These are phyloP conservation scores for Trametes cinnabarina DNA, from an alignment of 768 basidiomycete species.

Conservation along the genomic window DNA sequence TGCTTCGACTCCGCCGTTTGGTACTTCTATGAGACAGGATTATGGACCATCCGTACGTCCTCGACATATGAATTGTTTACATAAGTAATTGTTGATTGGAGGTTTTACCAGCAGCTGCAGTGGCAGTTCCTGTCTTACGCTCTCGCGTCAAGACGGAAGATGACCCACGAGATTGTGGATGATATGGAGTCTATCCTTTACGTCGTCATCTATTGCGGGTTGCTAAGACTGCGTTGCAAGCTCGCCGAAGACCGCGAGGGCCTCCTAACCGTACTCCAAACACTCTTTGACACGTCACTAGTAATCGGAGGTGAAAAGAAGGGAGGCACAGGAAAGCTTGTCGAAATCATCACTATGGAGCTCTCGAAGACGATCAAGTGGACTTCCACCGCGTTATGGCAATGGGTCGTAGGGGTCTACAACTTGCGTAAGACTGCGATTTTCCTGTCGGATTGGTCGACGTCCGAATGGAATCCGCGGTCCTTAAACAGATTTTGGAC, in stretches of 20 bases:
- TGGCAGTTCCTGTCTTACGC: not conserved
- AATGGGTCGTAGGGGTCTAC: too few relatives aligned
- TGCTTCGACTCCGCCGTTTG: not conserved
- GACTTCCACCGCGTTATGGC: too few relatives aligned
- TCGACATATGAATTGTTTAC: too few relatives aligned
- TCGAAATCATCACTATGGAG: not conserved
- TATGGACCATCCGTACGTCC: not conserved
- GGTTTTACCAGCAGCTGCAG: not conserved
- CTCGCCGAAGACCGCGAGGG: not conserved
- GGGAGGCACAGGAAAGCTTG: not conserved
- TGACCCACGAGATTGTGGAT: not conserved
- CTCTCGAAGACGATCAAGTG: too few relatives aligned
- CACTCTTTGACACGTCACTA: not conserved
- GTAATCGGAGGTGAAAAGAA: not conserved
- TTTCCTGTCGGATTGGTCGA: too few relatives aligned
- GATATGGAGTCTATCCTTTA: constrained; percentile 10
- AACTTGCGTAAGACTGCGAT: not conserved
- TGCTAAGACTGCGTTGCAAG: not conserved
- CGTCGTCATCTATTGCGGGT: constrained; percentile 1
- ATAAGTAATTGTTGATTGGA: not conserved
- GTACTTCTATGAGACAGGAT: not conserved
- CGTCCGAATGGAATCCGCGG: not conserved
- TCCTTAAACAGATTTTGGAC: not conserved
- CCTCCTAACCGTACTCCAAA: not conserved
- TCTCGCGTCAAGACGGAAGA: not conserved